Conservation (phyloP, 164 flowering plant genomes). For the Sextonia rubra region DNA sequence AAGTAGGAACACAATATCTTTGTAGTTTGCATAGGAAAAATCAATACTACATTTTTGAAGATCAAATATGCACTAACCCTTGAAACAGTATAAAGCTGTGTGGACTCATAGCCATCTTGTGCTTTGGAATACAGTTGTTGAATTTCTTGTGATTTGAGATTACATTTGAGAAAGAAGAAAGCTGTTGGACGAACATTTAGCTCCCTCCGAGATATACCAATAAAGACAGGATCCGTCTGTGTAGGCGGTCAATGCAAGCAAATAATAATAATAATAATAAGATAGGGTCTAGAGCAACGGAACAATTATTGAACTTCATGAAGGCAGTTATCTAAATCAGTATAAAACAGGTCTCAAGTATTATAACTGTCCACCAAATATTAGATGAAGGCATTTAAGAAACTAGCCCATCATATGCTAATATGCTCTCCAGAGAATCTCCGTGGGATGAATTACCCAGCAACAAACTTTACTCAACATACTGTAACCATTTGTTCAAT, state of each 20-base stretch:
- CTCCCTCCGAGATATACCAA: conserved; percentile 76
- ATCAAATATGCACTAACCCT: conserved; percentile 43
- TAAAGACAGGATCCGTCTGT: conserved; percentile 66
- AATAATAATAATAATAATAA: conserved; percentile 14
- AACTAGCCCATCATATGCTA: not conserved
- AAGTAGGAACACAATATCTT: too few relatives aligned
- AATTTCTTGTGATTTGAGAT: conserved; percentile 61
- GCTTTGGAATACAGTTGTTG: conserved; percentile 63
- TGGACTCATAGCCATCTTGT: conserved; percentile 89
- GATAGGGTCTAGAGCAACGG: not conserved
- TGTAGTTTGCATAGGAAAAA: not conserved
- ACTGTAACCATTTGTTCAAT: not conserved
- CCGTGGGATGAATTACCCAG: not conserved
- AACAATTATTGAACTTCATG: not conserved
- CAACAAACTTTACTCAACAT: not conserved
- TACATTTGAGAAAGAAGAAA: conserved; percentile 82
- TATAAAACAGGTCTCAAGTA: not conserved
- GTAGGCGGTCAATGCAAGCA: conserved; percentile 9
- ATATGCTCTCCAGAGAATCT: not conserved
- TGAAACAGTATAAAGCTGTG: conserved; percentile 60
- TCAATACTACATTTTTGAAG: not conserved
- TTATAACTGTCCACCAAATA: not conserved
- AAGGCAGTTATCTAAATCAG: not conserved
- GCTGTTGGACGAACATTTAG: conserved; percentile 88
- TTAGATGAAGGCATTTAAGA: not conserved